Evolutionary conservation across 352 stramenopile species (phyloP).

Genomic region (Phytophthora brassicae): DNA sequence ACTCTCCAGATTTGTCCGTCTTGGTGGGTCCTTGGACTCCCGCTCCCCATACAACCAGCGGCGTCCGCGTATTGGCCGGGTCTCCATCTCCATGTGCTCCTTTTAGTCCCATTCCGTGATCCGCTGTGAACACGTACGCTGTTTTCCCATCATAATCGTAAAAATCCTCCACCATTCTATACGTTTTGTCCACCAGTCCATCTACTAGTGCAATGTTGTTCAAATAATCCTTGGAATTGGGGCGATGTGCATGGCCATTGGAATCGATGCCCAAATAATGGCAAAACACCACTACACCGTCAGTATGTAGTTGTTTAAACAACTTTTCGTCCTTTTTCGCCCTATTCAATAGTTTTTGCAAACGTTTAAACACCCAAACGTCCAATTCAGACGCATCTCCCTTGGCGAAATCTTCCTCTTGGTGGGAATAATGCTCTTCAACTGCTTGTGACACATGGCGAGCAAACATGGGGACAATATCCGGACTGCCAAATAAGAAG

Average conservation of each 20-base stretch:
- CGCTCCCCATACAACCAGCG: slow-evolving; percentile 75
- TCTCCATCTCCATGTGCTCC: slow-evolving; percentile 82
- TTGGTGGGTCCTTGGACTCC: slow-evolving; percentile 49
- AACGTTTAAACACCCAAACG: slow-evolving; percentile 69
- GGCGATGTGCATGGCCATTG: slow-evolving; percentile 84
- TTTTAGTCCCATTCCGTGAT: slow-evolving; percentile 87
- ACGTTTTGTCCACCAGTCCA: slow-evolving; percentile 65
- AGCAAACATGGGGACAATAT: slow-evolving; percentile 88
- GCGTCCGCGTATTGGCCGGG: slow-evolving; percentile 79
- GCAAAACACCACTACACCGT: slow-evolving; percentile 74
- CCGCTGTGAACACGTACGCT: slow-evolving; percentile 82
- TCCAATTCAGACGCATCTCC: slow-evolving; percentile 70
- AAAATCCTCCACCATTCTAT: slow-evolving; percentile 63
- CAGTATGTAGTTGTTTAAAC: slow-evolving; percentile 32
- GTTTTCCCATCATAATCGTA: slow-evolving; percentile 68
- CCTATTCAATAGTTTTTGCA: slow-evolving; percentile 46
- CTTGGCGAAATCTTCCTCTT: slow-evolving; percentile 84
- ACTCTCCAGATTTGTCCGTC: not conserved
- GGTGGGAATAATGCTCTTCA: slow-evolving; percentile 74
- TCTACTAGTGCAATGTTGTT: slow-evolving; percentile 85
- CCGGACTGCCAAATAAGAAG: slow-evolving; percentile 81
- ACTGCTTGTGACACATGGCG: slow-evolving; percentile 65
- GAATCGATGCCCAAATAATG: slow-evolving; percentile 87
- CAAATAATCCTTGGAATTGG: slow-evolving; percentile 76
- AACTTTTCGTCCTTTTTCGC: slow-evolving; percentile 24